phyloP scores from a whole-genome alignment of 352 stramenopile species.

The Pythium brassicae region DNA sequence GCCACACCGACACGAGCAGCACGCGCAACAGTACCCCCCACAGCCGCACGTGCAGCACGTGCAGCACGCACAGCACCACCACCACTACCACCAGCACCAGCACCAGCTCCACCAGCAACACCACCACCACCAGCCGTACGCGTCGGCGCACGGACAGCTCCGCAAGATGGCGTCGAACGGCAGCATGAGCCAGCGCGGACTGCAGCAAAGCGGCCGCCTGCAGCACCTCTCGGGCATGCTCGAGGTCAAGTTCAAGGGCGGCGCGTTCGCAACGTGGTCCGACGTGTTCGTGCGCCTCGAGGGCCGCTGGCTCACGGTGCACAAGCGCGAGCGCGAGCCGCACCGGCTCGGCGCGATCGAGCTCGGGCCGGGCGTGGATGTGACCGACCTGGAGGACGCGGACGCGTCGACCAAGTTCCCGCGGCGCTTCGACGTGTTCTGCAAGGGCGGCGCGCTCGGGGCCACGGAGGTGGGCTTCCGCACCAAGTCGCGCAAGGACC shows the following conservation, averaged over 20 bases:
- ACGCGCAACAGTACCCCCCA: not conserved
- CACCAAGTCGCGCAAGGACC: constrained; percentile 72
- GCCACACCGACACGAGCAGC: not conserved
- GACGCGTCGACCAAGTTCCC: constrained; percentile 71
- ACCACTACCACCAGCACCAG: not conserved
- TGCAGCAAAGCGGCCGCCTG: constrained; percentile 6
- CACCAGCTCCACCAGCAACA: not conserved
- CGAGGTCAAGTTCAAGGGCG: constrained; percentile 28
- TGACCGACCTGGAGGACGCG: constrained; percentile 56
- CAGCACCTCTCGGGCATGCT: constrained; percentile 18
- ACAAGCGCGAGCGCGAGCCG: constrained; percentile 41
- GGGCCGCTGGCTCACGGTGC: constrained; percentile 29
- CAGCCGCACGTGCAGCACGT: not conserved
- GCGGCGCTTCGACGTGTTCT: constrained; percentile 67
- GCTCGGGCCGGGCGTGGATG: constrained; percentile 54
- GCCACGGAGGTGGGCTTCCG: constrained; percentile 73
- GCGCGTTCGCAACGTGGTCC: constrained; percentile 25
- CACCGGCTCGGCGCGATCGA: constrained; percentile 60
- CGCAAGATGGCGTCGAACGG: constrained; percentile 13
- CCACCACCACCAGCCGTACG: not conserved
- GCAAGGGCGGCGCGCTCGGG: constrained; percentile 62
- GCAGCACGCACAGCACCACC: constrained; percentile 1
- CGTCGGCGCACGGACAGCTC: constrained; percentile 3
- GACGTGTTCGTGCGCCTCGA: constrained; percentile 25
- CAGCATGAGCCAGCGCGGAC: not conserved